Evolutionary conservation across 192 early-diverging fungal species (phyloP).

Genomic region (Entrophospora sp.): DNA sequence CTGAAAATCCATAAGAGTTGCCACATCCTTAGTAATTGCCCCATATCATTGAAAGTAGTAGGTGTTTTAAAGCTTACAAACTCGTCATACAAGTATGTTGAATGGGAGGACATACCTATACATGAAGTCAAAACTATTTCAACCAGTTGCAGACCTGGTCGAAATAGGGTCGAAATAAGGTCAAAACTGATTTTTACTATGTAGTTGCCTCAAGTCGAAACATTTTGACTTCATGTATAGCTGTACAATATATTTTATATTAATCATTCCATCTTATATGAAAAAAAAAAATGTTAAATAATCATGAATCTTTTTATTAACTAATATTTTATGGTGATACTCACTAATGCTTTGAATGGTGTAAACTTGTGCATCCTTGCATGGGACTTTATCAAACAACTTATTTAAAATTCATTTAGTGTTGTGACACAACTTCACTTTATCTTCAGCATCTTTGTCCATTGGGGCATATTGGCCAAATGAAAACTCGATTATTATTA

Average conservation of each 20-base stretch:
- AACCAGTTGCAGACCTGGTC: too few relatives aligned
- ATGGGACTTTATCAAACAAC: not conserved
- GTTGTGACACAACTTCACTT: conserved; percentile 7
- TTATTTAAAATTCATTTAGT: conserved; percentile 3
- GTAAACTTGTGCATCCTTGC: not conserved
- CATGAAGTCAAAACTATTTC: too few relatives aligned
- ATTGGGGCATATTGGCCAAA: not conserved
- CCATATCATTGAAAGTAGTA: not conserved
- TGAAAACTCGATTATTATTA: not conserved
- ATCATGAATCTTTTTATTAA: not conserved
- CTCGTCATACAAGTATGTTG: conserved; percentile 3
- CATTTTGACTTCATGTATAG: too few relatives aligned
- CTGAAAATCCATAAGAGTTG: not conserved
- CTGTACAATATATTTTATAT: not conserved
- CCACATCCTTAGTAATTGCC: not conserved
- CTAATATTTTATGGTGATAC: not conserved
- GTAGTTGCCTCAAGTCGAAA: too few relatives aligned
- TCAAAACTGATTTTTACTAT: too few relatives aligned
- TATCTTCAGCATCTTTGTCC: not conserved
- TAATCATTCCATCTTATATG: too few relatives aligned
- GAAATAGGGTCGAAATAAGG: too few relatives aligned
- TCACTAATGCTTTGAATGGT: not conserved
- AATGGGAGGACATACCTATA: too few relatives aligned
- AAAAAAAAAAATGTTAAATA: too few relatives aligned
- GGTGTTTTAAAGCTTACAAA: not conserved